phyloP scores from a whole-genome alignment of 2,329 filamentous ascomycete species.

The Cordyceps farinosa region DNA sequence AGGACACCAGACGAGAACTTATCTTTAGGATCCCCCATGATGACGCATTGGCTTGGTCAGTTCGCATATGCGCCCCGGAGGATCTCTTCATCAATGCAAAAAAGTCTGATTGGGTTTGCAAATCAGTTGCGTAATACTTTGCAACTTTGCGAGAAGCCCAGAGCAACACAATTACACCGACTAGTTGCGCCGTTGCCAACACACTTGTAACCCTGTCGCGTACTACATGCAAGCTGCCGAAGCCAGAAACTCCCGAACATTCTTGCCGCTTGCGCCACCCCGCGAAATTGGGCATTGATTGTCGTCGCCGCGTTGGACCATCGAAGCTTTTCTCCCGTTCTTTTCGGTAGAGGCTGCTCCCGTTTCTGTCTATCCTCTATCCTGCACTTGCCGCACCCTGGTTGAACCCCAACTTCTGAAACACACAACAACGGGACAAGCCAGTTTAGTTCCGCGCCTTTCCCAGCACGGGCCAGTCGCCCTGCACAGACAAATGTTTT shows the following conservation, averaged over 20 bases:
- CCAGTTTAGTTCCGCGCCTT: not conserved
- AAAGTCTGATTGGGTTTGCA: not conserved
- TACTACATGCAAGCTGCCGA: not conserved
- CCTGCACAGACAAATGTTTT: slow-evolving; percentile 10
- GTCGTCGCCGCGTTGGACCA: not conserved
- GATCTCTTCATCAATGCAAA: not conserved
- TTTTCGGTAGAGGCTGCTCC: not conserved
- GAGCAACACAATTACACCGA: not conserved
- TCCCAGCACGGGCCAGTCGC: not conserved
- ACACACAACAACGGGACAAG: not conserved
- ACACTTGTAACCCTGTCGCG: not conserved
- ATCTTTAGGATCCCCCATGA: not conserved
- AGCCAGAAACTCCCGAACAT: not conserved
- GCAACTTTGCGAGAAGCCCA: not conserved
- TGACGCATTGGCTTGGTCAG: not conserved
- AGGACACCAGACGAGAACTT: slow-evolving; percentile 1
- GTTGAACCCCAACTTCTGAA: slow-evolving; percentile 9
- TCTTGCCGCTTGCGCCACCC: not conserved
- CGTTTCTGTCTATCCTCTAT: not conserved
- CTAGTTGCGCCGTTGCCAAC: not conserved
- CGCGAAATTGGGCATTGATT: not conserved
- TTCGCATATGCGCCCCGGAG: not conserved
- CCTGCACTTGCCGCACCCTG: not conserved
- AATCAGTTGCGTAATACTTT: not conserved
- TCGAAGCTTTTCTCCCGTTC: not conserved